phyloP scores from a whole-genome alignment of 164 flowering plant genomes.

The Piper betle region DNA sequence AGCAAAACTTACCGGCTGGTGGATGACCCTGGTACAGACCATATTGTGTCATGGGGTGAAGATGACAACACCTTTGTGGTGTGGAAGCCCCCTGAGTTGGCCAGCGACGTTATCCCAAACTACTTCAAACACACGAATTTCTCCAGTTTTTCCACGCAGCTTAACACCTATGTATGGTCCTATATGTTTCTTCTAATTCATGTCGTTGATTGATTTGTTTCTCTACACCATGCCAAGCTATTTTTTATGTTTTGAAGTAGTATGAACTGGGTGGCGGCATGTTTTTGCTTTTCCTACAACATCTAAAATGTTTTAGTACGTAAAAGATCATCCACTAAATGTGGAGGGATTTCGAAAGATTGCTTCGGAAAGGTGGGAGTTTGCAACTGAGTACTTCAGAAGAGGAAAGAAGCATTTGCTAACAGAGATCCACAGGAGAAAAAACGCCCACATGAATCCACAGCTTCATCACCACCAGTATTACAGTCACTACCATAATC shows the following conservation, averaged over 20 bases:
- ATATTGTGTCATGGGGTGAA: conserved; percentile 47
- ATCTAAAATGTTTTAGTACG: too few relatives aligned
- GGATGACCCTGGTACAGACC: conserved; percentile 36
- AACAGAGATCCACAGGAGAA: conserved; percentile 42
- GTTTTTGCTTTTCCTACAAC: too few relatives aligned
- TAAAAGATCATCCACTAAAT: too few relatives aligned
- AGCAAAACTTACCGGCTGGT: conserved; percentile 45
- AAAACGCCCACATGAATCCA: conserved; percentile 20
- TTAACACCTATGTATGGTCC: conserved; percentile 37
- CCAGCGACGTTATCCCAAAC: conserved; percentile 42
- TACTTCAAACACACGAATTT: conserved; percentile 62
- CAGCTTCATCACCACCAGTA: too few relatives aligned
- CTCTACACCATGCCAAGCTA: too few relatives aligned
- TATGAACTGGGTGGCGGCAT: too few relatives aligned
- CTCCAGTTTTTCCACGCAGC: conserved; percentile 55
- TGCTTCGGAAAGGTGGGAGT: conserved; percentile 53
- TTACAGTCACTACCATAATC: background rate
- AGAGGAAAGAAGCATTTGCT: conserved; percentile 36
- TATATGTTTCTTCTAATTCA: background rate
- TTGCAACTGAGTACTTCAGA: conserved; percentile 51
- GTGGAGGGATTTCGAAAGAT: conserved; percentile 49
- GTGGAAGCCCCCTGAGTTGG: conserved; percentile 49
- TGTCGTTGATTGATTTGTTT: too few relatives aligned
- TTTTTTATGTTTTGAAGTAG: too few relatives aligned
- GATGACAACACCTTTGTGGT: conserved; percentile 40